Percentiles rank a stretch among this genome's conserved stretches.
Evolutionary conservation across 768 basidiomycete species (phyloP).

Genomic region (Auricularia auricula-judae): DNA sequence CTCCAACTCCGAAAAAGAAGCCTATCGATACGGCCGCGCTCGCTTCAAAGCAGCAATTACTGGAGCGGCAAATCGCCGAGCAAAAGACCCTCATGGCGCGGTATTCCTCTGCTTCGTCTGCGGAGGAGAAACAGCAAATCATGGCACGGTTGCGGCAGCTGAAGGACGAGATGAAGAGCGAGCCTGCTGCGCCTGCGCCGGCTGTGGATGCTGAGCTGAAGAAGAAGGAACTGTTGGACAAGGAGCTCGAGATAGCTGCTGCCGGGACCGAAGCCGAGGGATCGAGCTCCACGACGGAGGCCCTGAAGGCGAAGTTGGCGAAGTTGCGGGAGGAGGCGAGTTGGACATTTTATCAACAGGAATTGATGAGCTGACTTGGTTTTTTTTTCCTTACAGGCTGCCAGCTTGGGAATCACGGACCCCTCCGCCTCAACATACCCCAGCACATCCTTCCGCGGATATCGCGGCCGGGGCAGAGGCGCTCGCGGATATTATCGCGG

Average conservation of each 20-base stretch:
- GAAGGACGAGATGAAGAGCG: conserved; percentile 63
- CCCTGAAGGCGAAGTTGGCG: conserved; percentile 62
- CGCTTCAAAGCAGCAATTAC: conserved; percentile 61
- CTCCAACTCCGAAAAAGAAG: conserved; percentile 8
- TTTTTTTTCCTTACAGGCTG: conserved; percentile 37
- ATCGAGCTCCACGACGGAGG: conserved; percentile 43
- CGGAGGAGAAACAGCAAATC: conserved; percentile 66
- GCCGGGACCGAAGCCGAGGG: conserved; percentile 24
- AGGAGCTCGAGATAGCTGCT: conserved; percentile 58
- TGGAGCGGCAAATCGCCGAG: conserved; percentile 77
- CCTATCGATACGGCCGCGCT: conserved; percentile 24
- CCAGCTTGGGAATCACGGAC: conserved; percentile 60
- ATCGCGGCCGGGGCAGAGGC: conserved; percentile 55
- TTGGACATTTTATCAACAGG: not conserved
- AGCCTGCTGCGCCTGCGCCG: conserved; percentile 16
- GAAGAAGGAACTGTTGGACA: conserved; percentile 62
- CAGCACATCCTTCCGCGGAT: conserved; percentile 32
- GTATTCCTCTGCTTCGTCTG: conserved; percentile 46
- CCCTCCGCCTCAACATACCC: conserved; percentile 21
- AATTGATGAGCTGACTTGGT: conserved; percentile 1
- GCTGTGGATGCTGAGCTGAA: conserved; percentile 37
- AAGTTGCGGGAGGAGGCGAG: conserved; percentile 71
- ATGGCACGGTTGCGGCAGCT: conserved; percentile 67
- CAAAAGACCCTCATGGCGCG: conserved; percentile 78
- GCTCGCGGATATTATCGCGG: conserved; percentile 48